Evolutionary conservation across 139 green algal species (phyloP).

Genomic region (Zygnema cylindricum): DNA sequence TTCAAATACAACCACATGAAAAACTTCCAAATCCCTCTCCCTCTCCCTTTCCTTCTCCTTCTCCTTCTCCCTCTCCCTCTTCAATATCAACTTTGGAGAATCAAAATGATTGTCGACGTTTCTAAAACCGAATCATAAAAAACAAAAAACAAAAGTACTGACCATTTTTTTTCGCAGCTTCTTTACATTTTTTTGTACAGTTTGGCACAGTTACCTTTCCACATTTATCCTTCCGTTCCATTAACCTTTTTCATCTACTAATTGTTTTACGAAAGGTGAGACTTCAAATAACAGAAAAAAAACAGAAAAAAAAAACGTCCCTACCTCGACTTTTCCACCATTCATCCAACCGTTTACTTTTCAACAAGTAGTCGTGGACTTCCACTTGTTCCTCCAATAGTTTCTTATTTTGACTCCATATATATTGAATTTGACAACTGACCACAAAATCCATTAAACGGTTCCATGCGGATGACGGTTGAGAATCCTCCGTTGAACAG

Average conservation of each 20-base stretch:
- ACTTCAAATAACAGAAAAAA: too few relatives aligned
- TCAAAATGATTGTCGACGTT: too few relatives aligned
- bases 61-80: neutral
- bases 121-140: too few relatives aligned
- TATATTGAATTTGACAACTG: conserved; percentile 21
- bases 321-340: conserved; percentile 14
- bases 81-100: neutral
- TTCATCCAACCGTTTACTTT: conserved; percentile 36
- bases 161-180: too few relatives aligned
- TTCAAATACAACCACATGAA: neutral
- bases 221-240: too few relatives aligned
- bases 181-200: too few relatives aligned
- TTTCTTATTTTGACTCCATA: conserved; percentile 35
- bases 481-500: neutral
- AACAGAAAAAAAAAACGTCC: too few relatives aligned
- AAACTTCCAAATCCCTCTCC: neutral
- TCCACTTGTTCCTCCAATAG: conserved; percentile 25
- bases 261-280: too few relatives aligned
- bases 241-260: too few relatives aligned
- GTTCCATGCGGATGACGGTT: neutral
- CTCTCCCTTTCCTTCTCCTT: neutral
- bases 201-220: too few relatives aligned
- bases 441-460: conserved; percentile 35
- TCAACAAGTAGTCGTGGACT: conserved; percentile 18
- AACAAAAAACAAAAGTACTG: too few relatives aligned